Evolutionary conservation across 345 rosid species (phyloP).

Genomic region (Aurinia saxatilis): DNA sequence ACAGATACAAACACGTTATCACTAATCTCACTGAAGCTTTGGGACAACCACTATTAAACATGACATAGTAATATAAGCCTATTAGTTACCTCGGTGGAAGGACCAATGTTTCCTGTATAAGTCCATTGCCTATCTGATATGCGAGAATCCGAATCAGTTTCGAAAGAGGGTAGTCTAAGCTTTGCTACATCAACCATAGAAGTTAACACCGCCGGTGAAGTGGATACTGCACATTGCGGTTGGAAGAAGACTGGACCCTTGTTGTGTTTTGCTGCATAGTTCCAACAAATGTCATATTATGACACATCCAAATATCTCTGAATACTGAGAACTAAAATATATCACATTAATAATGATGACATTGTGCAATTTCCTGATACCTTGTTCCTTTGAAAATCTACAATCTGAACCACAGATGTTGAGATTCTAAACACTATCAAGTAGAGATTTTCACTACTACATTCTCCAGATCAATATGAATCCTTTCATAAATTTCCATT

Average conservation of each 20-base stretch:
- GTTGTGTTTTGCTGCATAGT: conserved; percentile 50
- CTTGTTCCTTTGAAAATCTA: not conserved
- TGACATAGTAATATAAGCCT: not conserved
- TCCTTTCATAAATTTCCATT: too few species aligned
- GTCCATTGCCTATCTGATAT: conserved; percentile 53
- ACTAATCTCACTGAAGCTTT: not conserved
- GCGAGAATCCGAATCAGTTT: conserved; percentile 44
- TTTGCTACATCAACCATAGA: conserved; percentile 63
- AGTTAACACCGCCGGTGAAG: conserved; percentile 45
- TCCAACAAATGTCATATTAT: conserved; percentile 14
- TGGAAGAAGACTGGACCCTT: conserved; percentile 44
- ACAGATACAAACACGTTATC: conserved; percentile 18
- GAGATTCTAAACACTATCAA: not conserved
- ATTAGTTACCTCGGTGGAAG: conserved; percentile 51
- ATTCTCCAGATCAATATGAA: too few species aligned
- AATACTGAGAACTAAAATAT: not conserved
- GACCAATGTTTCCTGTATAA: conserved; percentile 42
- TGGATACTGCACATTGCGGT: conserved; percentile 63
- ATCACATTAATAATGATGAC: too few species aligned
- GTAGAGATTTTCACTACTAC: too few species aligned
- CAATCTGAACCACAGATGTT: not conserved
- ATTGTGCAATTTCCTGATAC: not conserved
- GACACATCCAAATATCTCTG: not conserved
- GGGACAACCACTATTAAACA: not conserved
- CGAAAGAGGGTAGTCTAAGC: conserved; percentile 69